Evolutionary conservation across 1,284 basidiomycete species (phyloP), one percentile per base, ranked within the genome.

Genomic region (Anthracocystis setariae): DNA sequence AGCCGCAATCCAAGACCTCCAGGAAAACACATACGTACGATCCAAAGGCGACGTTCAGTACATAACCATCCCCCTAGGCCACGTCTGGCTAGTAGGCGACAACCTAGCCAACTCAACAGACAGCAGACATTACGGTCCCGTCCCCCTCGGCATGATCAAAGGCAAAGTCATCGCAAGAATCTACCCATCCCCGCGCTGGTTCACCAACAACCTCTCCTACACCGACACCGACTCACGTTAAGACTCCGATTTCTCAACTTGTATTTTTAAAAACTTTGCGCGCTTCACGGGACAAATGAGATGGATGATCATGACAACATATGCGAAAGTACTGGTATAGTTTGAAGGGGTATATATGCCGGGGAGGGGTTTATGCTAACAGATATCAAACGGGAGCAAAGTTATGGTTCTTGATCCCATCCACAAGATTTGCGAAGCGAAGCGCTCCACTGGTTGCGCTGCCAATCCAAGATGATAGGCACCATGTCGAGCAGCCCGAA

Each of bases 11-110:
- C 20, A 12, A 8, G 54, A 56, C 13, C 42, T 70, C 2, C 27
- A 32, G n/a, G 42, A 51, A 39, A 46, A 69, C 27, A 52, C 54
- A 20, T 68, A 63, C 49, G 18, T 61, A 3, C 47, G 60, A 1
- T 45, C 59, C 35, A 65, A 56, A 20, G 65, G 61, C 33, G 61
- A 73, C 23, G 70, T 73, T 1, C 65, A 73, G 43, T 73, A 69
- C 51, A 51, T 74, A 33, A 65, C 65, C 3, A 40, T 71, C 0
- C 65, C 70, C 3, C 44, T 49, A 5, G 80, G 80, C 0, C 78
- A 82, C 39, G 78, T 97, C n/a, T 98, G 94, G 94, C 86, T 96
- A 42, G 88, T 87, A 25, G 95, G 95, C 13, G 95, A 98, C 85
- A 98, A 98, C 76, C 85, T 91, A 57, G 86, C 87, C 27, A 88